Percentiles rank a stretch among this genome's conserved stretches.
Conservation (phyloP, 1,284 basidiomycete species). For the Schizopora paradoxa region DNA sequence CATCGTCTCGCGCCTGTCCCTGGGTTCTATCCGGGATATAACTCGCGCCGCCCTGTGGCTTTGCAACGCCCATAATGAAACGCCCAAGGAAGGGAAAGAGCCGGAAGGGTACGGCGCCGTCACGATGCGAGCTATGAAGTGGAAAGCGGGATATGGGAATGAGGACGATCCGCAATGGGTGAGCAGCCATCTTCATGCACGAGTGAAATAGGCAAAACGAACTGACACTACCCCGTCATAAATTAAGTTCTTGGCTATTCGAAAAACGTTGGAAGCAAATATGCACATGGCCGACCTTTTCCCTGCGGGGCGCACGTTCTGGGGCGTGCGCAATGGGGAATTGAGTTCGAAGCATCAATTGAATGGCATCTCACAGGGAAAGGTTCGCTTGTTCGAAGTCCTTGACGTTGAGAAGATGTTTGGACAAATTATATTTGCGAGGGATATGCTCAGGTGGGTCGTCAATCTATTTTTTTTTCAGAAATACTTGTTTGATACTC, state of each 20-base stretch:
- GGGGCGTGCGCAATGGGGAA: constrained; percentile 69
- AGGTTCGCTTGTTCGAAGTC: constrained; percentile 67
- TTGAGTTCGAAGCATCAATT: constrained; percentile 28
- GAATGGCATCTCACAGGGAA: constrained; percentile 27
- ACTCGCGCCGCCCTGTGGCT: constrained; percentile 73
- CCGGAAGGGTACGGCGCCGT: constrained; percentile 54
- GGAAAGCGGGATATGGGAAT: constrained; percentile 50
- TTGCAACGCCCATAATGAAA: constrained; percentile 51
- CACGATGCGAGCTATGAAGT: constrained; percentile 51
- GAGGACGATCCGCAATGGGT: constrained; percentile 64
- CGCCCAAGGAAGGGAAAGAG: constrained; percentile 24
- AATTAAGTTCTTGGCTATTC: constrained; percentile 74
- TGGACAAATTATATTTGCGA: constrained; percentile 74
- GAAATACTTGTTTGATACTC: constrained; percentile 1
- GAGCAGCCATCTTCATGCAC: constrained; percentile 21
- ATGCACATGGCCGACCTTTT: constrained; percentile 74
- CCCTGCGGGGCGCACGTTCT: constrained; percentile 75
- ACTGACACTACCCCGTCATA: too few relatives aligned
- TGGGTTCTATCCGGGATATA: constrained; percentile 75
- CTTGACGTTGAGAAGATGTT: constrained; percentile 71
- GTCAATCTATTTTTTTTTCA: background rate
- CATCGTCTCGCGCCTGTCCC: constrained; percentile 70
- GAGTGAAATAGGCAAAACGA: too few relatives aligned
- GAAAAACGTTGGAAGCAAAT: constrained; percentile 81
- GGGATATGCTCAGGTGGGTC: constrained; percentile 71